Percentiles rank a stretch among this genome's conserved stretches.
phyloP scores from a whole-genome alignment of 2,329 filamentous ascomycete species.

The Calonectria pauciramosa region DNA sequence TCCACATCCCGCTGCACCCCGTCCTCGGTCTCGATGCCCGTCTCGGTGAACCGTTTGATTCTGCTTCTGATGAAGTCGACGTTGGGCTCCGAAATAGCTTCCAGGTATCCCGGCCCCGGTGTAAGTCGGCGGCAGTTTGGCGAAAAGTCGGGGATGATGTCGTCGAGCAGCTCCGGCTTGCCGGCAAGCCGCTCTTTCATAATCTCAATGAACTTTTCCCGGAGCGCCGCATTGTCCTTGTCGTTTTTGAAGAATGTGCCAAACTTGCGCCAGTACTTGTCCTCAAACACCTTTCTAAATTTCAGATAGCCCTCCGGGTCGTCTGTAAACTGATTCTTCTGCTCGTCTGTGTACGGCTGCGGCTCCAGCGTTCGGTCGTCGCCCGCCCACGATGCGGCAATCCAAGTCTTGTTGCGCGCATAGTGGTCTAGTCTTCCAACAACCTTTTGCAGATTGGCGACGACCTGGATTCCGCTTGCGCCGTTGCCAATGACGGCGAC shows the following conservation, averaged over 20 bases:
- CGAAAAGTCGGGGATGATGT: conserved; percentile 73
- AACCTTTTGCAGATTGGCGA: conserved; percentile 64
- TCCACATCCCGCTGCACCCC: conserved; percentile 71
- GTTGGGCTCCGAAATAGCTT: conserved; percentile 72
- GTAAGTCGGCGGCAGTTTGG: conserved; percentile 76
- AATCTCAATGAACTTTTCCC: conserved; percentile 58
- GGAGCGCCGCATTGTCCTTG: conserved; percentile 61
- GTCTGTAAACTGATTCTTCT: conserved; percentile 68
- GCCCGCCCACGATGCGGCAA: conserved; percentile 72
- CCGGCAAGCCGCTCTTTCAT: conserved; percentile 67
- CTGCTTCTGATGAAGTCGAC: conserved; percentile 71
- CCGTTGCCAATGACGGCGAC: conserved; percentile 75
- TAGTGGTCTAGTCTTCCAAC: conserved; percentile 73
- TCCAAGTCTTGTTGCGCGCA: conserved; percentile 76
- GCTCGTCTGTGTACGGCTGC: conserved; percentile 67
- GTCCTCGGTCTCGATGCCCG: conserved; percentile 72
- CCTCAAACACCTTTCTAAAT: conserved; percentile 70
- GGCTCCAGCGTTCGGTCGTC: conserved; percentile 68
- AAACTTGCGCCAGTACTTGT: conserved; percentile 74
- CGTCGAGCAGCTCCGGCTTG: conserved; percentile 68
- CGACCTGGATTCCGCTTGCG: conserved; percentile 71
- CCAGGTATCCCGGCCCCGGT: conserved; percentile 76
- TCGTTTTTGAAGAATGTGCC: conserved; percentile 67
- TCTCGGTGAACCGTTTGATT: conserved; percentile 71
- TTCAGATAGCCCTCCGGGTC: conserved; percentile 72